Evolutionary conservation across 768 basidiomycete species (phyloP).

Genomic region (Tricholoma sp.): DNA sequence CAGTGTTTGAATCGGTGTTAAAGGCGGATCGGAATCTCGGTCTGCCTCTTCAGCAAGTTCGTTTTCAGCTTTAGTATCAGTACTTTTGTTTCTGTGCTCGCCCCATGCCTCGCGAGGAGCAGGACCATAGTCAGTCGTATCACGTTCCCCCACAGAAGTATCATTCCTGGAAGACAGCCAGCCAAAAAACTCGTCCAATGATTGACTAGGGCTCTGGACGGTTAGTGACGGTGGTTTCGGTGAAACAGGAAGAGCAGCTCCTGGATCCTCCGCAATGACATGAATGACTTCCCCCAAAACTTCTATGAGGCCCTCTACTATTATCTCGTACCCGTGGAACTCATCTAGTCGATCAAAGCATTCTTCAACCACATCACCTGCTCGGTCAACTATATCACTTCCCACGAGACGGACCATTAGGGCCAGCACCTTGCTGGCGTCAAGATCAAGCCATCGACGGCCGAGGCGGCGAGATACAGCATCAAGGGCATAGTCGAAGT

Average conservation of each 20-base stretch:
- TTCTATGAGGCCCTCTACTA: conserved; percentile 85
- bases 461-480: conserved; percentile 81
- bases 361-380: conserved; percentile 93
- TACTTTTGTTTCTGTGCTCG: conserved; percentile 13
- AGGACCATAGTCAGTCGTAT: conserved; percentile 50
- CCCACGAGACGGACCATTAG: conserved; percentile 87
- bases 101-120: conserved; percentile 60
- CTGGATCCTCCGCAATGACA: conserved; percentile 60
- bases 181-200: conserved; percentile 49
- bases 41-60: conserved; percentile 23
- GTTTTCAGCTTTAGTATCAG: conserved; percentile 10
- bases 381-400: conserved; percentile 77
- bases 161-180: conserved; percentile 60
- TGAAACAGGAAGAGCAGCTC: conserved; percentile 14
- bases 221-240: conserved; percentile 7
- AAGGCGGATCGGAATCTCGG: conserved; percentile 42
- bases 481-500: conserved; percentile 96
- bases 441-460: conserved; percentile 75
- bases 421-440: conserved; percentile 84
- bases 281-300: conserved; percentile 83
- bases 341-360: conserved; percentile 96
- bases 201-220: conserved; percentile 5
- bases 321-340: conserved; percentile 84
- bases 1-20: conserved; percentile 69
- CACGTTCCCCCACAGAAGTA: conserved; percentile 25